Percentiles rank a stretch among this genome's conserved stretches.
Conservation (phyloP, 2,329 filamentous ascomycete genomes). For the Penicillium sp. region DNA sequence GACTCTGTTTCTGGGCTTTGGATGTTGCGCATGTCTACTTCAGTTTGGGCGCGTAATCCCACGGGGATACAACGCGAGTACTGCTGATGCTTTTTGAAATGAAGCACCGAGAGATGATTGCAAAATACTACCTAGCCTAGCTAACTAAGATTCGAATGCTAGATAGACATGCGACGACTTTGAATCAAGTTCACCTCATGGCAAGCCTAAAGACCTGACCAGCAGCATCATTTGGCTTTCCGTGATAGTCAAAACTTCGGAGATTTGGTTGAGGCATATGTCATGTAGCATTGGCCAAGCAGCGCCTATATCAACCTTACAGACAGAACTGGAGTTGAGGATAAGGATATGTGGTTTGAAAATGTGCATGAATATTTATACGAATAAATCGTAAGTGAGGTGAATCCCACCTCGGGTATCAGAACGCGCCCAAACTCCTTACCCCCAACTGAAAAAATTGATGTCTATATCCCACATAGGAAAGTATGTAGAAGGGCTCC, state of each 20-base stretch:
- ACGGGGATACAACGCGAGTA: background rate
- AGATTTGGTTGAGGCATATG: background rate
- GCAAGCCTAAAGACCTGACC: background rate
- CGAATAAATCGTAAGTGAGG: background rate
- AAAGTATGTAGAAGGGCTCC: background rate
- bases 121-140: background rate
- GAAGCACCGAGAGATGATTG: background rate
- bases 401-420: conserved; percentile 4
- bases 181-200: background rate
- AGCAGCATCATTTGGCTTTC: background rate
- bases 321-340: background rate
- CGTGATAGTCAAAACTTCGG: background rate
- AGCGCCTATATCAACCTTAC: background rate
- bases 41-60: background rate
- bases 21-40: background rate
- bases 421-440: background rate
- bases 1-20: background rate
- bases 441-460: background rate
- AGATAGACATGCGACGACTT: background rate
- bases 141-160: background rate
- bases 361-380: background rate
- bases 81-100: background rate
- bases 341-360: background rate
- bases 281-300: background rate
- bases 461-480: background rate